Evolutionary conservation across 2,329 filamentous ascomycete genomes (phyloP), one percentile per base, ranked within the genome.

Genomic region (Aspergillus glaucus): DNA sequence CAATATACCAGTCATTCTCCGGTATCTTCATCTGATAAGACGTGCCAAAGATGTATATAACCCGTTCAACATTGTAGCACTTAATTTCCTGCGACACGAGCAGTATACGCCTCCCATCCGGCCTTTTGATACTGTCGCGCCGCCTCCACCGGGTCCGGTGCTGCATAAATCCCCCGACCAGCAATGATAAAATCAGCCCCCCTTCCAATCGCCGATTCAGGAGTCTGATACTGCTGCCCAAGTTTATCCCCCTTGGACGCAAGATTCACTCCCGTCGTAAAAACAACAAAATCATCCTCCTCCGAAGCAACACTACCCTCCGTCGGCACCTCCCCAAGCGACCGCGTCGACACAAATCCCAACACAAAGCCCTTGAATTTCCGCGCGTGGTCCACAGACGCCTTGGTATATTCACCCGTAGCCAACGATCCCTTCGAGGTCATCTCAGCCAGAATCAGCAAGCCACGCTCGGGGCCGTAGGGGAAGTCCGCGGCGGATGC

Each of bases 101-200:
- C 64, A 52, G 65, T 45, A 57, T 75, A 75, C n/a, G 73, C 73
- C 46, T 66, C 62, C 73, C 73, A 75, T 0, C 72, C 73, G 43
- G 72, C 70, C 53, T 70, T 58, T 55, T 67, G 70, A 59, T 75
- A 75, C 56, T 64, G 63, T 55, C 68, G 65, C 3, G 62, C 72
- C 3, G 71, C 71, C 50, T 69, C 67, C 22, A 75, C 65, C 5
- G 73, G 71, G 56, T 75, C 72, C 9, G 62, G 47, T 15, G 69
- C 70, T 26, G 68, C 68, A 56, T 75, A 75, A 47, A 75, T 75
- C 6, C 73, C 73, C 22, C 73, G 62, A 3, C 73, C 73, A 8
- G 71, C 66, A 54, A 75, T 75, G 40, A 75, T 74, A 50, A 75
- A 75, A 54, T 75, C 73, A 10, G 73, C 73, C 6, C 73, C 73